These are phyloP conservation scores for Phlebopus sp. DNA, from an alignment of 1,284 basidiomycete genomes.

Conservation along the genomic window DNA sequence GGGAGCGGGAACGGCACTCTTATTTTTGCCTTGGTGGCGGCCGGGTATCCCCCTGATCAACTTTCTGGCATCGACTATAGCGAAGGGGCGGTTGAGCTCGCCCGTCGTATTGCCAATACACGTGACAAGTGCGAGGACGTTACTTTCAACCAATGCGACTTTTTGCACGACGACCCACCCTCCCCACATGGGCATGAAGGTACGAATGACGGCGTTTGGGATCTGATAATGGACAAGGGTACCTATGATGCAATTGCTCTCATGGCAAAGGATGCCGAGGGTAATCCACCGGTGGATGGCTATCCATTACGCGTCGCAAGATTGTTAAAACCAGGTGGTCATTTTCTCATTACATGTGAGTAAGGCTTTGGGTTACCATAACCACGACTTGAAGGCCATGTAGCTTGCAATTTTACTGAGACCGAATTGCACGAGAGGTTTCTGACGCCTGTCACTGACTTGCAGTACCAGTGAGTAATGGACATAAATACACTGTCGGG, in stretches of 20 bases:
- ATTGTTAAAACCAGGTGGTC: constrained; percentile 64
- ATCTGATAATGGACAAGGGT: constrained; percentile 74
- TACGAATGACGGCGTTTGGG: constrained; percentile 46
- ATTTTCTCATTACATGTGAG: constrained; percentile 84
- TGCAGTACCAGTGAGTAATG: constrained; percentile 60
- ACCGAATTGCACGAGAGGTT: constrained; percentile 71
- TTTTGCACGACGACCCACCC: constrained; percentile 49
- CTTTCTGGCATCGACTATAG: constrained; percentile 86
- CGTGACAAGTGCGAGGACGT: constrained; percentile 39
- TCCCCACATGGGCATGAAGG: constrained; percentile 28
- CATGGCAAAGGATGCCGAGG: constrained; percentile 57
- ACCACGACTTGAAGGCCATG: background rate
- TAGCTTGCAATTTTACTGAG: constrained; percentile 91
- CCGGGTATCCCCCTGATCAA: constrained; percentile 52
- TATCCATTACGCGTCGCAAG: constrained; percentile 64
- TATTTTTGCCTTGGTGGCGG: constrained; percentile 70
- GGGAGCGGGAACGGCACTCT: constrained; percentile 87
- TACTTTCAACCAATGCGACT: constrained; percentile 57
- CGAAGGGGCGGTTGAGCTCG: constrained; percentile 62
- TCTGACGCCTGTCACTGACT: constrained; percentile 42
- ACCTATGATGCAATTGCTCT: constrained; percentile 89
- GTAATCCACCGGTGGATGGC: constrained; percentile 49
- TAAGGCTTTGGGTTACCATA: constrained; percentile 8
- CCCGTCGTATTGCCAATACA: constrained; percentile 50
- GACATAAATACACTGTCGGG: background rate